Conservation (phyloP, 331 rosid genomes). For the Quercus tomentella region DNA sequence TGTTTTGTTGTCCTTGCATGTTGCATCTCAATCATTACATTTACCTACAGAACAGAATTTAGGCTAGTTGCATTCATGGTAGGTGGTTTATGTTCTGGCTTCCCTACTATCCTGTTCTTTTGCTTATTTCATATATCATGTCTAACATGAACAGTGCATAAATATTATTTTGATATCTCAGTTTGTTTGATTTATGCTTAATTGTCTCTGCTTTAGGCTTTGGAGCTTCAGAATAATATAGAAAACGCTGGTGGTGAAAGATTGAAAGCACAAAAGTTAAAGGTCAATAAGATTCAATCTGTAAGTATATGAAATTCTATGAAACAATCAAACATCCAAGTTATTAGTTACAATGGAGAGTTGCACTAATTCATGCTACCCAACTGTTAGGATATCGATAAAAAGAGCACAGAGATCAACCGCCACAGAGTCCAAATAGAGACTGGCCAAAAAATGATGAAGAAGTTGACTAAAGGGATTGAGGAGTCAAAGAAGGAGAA, state of each 20-base stretch:
- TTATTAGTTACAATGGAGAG: conserved; percentile 6
- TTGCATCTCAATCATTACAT: conserved; percentile 1
- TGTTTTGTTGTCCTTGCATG: conserved; percentile 10
- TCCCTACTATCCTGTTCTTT: background rate
- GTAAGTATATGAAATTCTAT: conserved; percentile 46
- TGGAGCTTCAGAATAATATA: conserved; percentile 68
- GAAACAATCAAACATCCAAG: conserved; percentile 22
- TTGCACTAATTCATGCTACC: conserved; percentile 26
- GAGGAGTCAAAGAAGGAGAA: conserved; percentile 78
- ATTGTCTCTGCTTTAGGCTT: conserved; percentile 42
- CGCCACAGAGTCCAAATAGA: conserved; percentile 90
- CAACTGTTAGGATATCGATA: conserved; percentile 74
- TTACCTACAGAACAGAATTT: background rate
- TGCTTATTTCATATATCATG: background rate
- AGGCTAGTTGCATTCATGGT: background rate
- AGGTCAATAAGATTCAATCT: conserved; percentile 81
- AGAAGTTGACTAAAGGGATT: conserved; percentile 73
- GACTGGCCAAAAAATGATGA: conserved; percentile 74
- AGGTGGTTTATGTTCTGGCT: background rate
- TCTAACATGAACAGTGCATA: background rate
- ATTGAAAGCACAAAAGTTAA: conserved; percentile 70
- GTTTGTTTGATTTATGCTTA: conserved; percentile 5
- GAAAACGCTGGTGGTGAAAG: conserved; percentile 95
- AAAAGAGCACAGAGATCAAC: conserved; percentile 75
- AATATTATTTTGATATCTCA: background rate